These are phyloP conservation scores for Backusella australiensis DNA, from an alignment of 192 early-diverging fungal species.

Conservation along the genomic window DNA sequence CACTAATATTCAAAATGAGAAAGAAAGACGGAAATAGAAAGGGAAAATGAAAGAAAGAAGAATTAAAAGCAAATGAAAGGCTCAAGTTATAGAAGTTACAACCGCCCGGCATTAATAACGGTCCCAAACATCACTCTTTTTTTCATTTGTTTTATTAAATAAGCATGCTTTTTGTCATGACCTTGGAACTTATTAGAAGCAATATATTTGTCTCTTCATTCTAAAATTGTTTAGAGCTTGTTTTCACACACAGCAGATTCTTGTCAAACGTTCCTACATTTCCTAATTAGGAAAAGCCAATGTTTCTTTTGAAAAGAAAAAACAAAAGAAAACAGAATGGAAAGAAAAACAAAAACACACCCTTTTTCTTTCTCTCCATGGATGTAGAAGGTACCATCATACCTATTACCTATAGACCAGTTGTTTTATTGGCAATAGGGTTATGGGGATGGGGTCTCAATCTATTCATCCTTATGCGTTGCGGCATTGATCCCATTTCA, in stretches of 20 bases:
- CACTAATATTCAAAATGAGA: background rate
- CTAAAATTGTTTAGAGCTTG: background rate
- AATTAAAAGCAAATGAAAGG: background rate
- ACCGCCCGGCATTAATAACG: background rate
- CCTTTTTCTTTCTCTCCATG: constrained; percentile 10
- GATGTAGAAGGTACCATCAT: constrained; percentile 24
- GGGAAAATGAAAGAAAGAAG: background rate
- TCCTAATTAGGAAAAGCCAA: background rate
- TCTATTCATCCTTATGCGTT: constrained; percentile 43
- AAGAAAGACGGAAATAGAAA: background rate
- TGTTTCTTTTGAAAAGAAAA: background rate
- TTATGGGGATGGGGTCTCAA: constrained; percentile 60
- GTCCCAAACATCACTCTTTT: background rate
- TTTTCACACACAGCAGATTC: background rate
- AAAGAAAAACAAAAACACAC: background rate
- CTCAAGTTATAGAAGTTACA: background rate
- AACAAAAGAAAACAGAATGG: background rate
- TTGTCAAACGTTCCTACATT: constrained; percentile 1
- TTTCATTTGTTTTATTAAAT: background rate
- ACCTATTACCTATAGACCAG: constrained; percentile 47
- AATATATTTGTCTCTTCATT: background rate
- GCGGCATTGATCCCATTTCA: constrained; percentile 44
- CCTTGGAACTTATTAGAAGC: background rate
- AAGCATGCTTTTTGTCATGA: background rate
- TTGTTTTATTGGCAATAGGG: constrained; percentile 51